Base-by-base conservation (phyloP, 495 filamentous ascomycete species). In the Tuber umbilicatum region DNA sequence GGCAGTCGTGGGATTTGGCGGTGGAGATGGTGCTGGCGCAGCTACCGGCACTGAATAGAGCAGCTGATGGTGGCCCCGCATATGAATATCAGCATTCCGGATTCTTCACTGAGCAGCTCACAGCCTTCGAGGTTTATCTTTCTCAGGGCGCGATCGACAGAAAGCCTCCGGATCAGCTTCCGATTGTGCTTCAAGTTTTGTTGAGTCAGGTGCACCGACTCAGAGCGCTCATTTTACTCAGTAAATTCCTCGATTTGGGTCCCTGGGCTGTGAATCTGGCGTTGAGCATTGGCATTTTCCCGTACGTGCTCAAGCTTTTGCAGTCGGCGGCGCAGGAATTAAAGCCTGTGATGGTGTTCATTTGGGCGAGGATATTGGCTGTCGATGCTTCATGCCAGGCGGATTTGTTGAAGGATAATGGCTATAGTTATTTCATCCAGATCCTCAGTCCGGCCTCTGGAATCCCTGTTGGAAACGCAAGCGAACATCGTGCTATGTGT, bases 321-420 rank as follows among this genome's bases (percentile, higher is more conserved):
- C 96, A 98, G 81, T 98, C 96, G 12, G 94, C 94, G 69, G 95
- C 95, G 0, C 88, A 92, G 69, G 95, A 99, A 82, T 85, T 99
- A 70, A 98, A 98, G 81, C 94, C 95, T 1, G 94, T 97, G 39
- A 97, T 99, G 94, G 94, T 99, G 31, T 99, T 98, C 84, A 99
- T 99, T 75, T 99, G 95, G 95, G 93, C 96, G 17, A 89, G 95
- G 70, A 94, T 99, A 50, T 90, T 99, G 77, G 95, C 95, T 55
- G 96, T 99, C 31, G 95, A 98, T 78, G 89, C 94, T 74, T 91
- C 91, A 16, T 97, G 95, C 80, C 95, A 99, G 82, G 88, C 89
- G 55, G 95, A 98, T 82, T 85, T 99, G 4, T 87, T 99, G 73
- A 97, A 97, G 83, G 95, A 99, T 81, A 97, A 93, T 79, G 94